A percentile compares a stretch with the other conserved stretches of the same genome.
phyloP scores from a whole-genome alignment of 495 filamentous ascomycete species.

The Xylaria venustula region DNA sequence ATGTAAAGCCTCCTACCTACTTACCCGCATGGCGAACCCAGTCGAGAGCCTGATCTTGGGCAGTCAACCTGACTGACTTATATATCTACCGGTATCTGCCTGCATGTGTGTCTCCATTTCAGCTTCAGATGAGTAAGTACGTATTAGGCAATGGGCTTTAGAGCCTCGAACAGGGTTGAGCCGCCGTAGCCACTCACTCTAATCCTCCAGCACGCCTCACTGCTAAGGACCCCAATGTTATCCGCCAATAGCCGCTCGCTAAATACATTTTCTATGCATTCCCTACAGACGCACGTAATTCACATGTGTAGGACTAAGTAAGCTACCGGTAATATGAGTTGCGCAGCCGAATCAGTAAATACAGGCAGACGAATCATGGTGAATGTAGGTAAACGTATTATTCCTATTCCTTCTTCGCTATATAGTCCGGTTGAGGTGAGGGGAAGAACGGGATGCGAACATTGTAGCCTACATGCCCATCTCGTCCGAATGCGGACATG shows the following conservation, averaged over 20 bases:
- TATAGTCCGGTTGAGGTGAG: background rate
- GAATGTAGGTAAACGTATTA: background rate
- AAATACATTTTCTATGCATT: background rate
- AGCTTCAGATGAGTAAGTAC: background rate
- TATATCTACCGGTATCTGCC: background rate
- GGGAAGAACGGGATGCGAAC: background rate
- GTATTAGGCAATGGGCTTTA: no score
- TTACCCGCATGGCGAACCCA: no score
- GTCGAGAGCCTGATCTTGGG: no score
- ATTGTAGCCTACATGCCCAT: background rate
- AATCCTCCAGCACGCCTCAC: background rate
- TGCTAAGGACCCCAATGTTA: background rate
- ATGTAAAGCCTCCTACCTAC: background rate
- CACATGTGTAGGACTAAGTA: background rate
- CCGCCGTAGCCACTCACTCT: background rate
- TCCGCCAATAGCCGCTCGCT: slow-evolving; percentile 1
- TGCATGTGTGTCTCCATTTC: background rate
- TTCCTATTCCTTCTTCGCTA: background rate
- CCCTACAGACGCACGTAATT: background rate
- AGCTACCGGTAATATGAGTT: background rate
- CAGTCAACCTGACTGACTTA: no score
- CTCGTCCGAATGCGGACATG: background rate
- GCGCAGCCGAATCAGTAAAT: background rate
- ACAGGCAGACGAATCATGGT: background rate
- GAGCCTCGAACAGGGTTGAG: background rate